phyloP scores from a whole-genome alignment of 1,284 basidiomycete species.

The Heterobasidion annosum region DNA sequence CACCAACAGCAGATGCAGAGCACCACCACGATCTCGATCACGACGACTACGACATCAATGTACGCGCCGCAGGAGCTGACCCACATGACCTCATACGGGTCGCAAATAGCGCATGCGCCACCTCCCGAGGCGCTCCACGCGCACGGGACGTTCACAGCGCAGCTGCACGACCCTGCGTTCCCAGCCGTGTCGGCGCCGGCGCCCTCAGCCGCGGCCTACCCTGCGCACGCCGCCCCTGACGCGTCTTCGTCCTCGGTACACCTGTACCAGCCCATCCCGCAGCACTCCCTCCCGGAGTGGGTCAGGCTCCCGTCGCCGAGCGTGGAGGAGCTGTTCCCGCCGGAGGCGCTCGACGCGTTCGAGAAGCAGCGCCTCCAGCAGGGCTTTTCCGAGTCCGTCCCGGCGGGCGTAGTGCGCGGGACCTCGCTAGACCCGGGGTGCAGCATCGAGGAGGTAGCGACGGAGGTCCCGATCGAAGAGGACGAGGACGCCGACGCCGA shows the following conservation, averaged over 20 bases:
- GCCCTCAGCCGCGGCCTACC: too few relatives aligned
- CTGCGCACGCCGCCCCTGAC: background rate
- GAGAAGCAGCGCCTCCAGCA: background rate
- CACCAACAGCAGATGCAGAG: background rate
- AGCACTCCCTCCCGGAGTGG: slow-evolving; percentile 9
- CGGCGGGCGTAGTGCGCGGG: background rate
- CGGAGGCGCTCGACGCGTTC: background rate
- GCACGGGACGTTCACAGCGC: background rate
- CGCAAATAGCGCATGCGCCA: background rate
- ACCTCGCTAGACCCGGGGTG: background rate
- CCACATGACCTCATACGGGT: background rate
- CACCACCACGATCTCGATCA: background rate
- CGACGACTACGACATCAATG: background rate
- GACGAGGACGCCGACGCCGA: slow-evolving; percentile 47
- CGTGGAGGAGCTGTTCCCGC: slow-evolving; percentile 14
- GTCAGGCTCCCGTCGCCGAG: slow-evolving; percentile 7
- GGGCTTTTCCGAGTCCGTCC: background rate
- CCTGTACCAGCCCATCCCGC: slow-evolving; percentile 9
- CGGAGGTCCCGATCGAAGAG: slow-evolving; percentile 38
- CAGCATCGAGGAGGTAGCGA: background rate
- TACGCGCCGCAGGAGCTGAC: background rate
- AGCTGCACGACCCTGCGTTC: background rate
- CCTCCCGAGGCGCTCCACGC: background rate
- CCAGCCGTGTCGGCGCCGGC: background rate
- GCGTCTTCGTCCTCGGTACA: background rate